These are phyloP conservation scores for Amaranthus tricolor DNA, from an alignment of 179 eudicot species.

Conservation along the genomic window DNA sequence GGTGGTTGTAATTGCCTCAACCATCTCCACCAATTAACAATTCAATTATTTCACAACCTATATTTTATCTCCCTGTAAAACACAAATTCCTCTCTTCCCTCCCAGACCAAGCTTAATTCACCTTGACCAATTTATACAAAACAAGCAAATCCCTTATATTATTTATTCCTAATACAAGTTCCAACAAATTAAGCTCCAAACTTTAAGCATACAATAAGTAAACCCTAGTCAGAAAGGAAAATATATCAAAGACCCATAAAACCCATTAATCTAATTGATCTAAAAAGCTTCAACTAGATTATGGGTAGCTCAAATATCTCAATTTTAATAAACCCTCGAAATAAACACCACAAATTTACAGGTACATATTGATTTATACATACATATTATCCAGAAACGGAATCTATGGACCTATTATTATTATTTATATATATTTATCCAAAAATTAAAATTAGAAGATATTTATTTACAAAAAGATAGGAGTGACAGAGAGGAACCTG, in stretches of 20 bases:
- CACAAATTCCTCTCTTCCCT: conserved; percentile 15
- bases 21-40: conserved; percentile 48
- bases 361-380: background rate
- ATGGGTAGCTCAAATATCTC: conserved; percentile 19
- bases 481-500: conserved; percentile 31
- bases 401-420: background rate
- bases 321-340: conserved; percentile 7
- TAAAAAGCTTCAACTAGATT: conserved; percentile 11
- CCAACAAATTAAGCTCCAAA: conserved; percentile 21
- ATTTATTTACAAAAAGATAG: conserved; percentile 26
- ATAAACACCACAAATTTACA: conserved; percentile 13
- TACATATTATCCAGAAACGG: conserved; percentile 5
- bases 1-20: conserved; percentile 70
- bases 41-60: conserved; percentile 14
- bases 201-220: conserved; percentile 1
- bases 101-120: conserved; percentile 14
- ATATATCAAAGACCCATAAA: conserved; percentile 25
- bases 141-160: background rate
- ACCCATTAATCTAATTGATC: conserved; percentile 21
- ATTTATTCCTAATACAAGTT: background rate
- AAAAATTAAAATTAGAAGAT: background rate
- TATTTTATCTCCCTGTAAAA: background rate
- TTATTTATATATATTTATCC: background rate
- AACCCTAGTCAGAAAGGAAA: conserved; percentile 16
- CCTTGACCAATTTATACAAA: background rate